A percentile compares a stretch with the other conserved stretches of the same genome.
phyloP scores from a whole-genome alignment of 2,329 filamentous ascomycete species.

The Fusarium circinatum region DNA sequence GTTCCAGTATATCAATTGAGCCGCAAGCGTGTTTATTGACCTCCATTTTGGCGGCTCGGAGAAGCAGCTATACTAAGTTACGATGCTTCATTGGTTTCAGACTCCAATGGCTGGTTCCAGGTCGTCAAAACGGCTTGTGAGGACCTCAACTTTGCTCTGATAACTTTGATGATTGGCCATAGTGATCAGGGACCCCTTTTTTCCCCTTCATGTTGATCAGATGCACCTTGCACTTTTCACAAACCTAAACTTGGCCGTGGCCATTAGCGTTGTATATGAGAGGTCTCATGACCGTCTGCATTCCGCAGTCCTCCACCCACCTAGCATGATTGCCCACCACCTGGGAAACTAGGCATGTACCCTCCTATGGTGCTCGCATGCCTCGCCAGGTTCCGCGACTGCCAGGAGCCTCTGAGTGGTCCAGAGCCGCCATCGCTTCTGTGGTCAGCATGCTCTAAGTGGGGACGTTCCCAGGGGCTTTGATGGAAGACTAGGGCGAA shows the following conservation, averaged over 20 bases:
- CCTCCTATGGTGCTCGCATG: conserved; percentile 17
- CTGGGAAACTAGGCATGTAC: conserved; percentile 18
- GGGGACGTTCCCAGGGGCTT: conserved; percentile 27
- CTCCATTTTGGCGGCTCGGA: not conserved
- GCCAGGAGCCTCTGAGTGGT: conserved; percentile 25
- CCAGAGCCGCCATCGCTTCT: conserved; percentile 26
- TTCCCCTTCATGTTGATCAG: conserved; percentile 35
- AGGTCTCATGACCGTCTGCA: conserved; percentile 46
- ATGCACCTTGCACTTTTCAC: conserved; percentile 42
- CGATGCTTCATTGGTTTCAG: conserved; percentile 12
- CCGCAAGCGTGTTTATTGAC: conserved; percentile 12
- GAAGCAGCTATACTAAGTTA: not conserved
- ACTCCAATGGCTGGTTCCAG: conserved; percentile 25
- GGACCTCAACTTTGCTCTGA: conserved; percentile 15
- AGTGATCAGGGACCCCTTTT: conserved; percentile 34
- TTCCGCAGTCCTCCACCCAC: conserved; percentile 41
- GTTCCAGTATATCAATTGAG: conserved; percentile 17
- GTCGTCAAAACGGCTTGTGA: not conserved
- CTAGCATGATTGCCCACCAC: conserved; percentile 36
- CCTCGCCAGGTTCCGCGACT: conserved; percentile 29
- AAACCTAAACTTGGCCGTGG: conserved; percentile 46
- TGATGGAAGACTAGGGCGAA: not conserved
- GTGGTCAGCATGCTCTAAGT: conserved; percentile 29
- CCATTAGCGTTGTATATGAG: conserved; percentile 44
- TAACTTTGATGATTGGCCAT: conserved; percentile 33